Evolutionary conservation across 1,284 basidiomycete genomes (phyloP).

Genomic region (Fistulina hepatica): DNA sequence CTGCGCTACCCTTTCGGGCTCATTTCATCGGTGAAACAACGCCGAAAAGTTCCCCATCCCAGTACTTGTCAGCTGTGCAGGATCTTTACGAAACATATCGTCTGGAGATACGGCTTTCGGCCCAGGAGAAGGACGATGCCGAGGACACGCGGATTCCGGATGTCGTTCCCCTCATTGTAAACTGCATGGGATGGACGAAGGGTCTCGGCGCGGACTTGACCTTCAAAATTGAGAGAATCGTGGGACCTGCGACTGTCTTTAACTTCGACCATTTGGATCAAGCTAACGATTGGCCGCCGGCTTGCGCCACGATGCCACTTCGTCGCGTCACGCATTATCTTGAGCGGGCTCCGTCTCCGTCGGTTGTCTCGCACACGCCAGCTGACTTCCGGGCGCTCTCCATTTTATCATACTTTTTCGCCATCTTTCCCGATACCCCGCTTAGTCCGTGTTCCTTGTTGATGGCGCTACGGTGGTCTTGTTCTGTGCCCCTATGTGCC

Average conservation of each 20-base stretch:
- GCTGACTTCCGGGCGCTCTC: constrained; percentile 67
- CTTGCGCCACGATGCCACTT: neutral
- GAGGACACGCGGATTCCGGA: constrained; percentile 35
- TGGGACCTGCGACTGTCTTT: constrained; percentile 59
- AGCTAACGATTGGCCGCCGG: too few species aligned
- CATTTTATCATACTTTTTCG: constrained; percentile 78
- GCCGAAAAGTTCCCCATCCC: constrained; percentile 69
- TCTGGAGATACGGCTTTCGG: constrained; percentile 53
- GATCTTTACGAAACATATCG: constrained; percentile 64
- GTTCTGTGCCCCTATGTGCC: constrained; percentile 56
- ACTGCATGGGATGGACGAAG: constrained; percentile 96
- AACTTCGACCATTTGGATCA: too few species aligned
- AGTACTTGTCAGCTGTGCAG: constrained; percentile 65
- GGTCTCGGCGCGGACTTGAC: constrained; percentile 84
- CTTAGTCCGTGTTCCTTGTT: constrained; percentile 19
- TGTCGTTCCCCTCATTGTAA: constrained; percentile 78
- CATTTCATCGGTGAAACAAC: constrained; percentile 80
- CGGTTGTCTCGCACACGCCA: constrained; percentile 39
- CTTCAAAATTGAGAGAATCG: constrained; percentile 53
- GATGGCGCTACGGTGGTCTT: constrained; percentile 52
- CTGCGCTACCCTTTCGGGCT: constrained; percentile 55
- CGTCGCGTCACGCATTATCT: constrained; percentile 8
- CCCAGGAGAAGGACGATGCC: constrained; percentile 11
- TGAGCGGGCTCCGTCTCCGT: constrained; percentile 4
- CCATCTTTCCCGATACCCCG: constrained; percentile 31